Conservation (phyloP, 306 rosid species). For the Arachis hypogaea region DNA sequence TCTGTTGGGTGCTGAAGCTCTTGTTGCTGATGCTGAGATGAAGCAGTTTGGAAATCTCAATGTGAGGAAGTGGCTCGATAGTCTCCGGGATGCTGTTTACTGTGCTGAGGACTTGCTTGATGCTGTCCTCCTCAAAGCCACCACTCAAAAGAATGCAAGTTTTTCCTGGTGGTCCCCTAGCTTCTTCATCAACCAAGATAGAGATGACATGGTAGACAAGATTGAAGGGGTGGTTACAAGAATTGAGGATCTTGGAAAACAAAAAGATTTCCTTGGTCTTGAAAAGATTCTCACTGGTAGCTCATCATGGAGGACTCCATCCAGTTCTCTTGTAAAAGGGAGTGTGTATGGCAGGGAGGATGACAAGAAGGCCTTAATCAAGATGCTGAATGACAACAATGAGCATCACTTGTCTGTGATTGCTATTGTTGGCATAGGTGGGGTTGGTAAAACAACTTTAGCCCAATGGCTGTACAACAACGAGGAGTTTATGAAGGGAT, state of each 20-base stretch:
- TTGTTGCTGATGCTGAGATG: no score
- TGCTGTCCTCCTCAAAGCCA: not conserved
- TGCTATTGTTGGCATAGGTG: constrained; percentile 20
- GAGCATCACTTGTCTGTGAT: not conserved
- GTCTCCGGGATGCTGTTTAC: not conserved
- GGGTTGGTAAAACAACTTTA: constrained; percentile 18
- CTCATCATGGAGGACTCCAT: no score
- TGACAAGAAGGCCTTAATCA: not conserved
- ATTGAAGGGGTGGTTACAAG: not conserved
- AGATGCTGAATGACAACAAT: not conserved
- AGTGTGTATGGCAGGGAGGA: no score
- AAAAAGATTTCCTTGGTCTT: not conserved
- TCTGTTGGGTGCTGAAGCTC: no score
- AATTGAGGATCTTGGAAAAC: not conserved
- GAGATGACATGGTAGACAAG: not conserved
- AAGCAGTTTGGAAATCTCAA: no score
- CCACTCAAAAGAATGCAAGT: no score
- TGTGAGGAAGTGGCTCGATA: no score
- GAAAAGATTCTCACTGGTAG: not conserved
- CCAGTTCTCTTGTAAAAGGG: no score
- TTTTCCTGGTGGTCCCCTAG: no score
- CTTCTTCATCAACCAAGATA: not conserved
- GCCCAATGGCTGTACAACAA: not conserved
- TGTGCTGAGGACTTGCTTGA: constrained; percentile 30
- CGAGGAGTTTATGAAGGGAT: not conserved